Conservation (phyloP, 257 asterid species). For the Eustoma russellianum region DNA sequence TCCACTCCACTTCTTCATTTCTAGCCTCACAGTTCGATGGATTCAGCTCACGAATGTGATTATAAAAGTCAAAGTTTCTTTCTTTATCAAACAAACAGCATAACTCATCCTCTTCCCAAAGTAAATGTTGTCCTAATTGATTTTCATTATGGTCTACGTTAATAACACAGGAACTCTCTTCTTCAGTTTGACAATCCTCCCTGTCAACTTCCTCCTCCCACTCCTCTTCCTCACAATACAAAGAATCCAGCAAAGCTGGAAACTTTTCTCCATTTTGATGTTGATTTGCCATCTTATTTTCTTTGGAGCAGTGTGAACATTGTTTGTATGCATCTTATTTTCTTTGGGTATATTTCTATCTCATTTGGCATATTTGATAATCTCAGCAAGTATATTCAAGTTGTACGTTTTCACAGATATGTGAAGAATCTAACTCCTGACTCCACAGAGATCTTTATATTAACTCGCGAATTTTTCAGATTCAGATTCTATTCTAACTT, state of each 20-base stretch:
- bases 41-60: conserved; percentile 10
- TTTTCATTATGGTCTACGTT: not conserved
- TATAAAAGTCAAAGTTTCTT: conserved; percentile 19
- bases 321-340: no score
- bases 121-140: conserved; percentile 21
- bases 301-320: no score
- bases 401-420: no score
- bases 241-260: conserved; percentile 30
- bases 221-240: conserved; percentile 40
- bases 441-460: no score
- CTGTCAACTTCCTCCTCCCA: conserved; percentile 21
- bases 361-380: no score
- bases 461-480: no score
- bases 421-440: no score
- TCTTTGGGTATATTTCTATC: no score
- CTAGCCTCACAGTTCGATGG: conserved; percentile 29
- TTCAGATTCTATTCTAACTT: conserved; percentile 45
- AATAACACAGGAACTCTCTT: conserved; percentile 13
- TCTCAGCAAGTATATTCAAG: no score
- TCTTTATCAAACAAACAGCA: conserved; percentile 27
- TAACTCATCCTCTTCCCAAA: conserved; percentile 44
- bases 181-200: conserved; percentile 17
- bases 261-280: no score
- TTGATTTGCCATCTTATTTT: no score
- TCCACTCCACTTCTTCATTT: conserved; percentile 56